Evolutionary conservation across 1,284 basidiomycete species (phyloP).

Genomic region (Cutaneotrichosporon cyanovorans): DNA sequence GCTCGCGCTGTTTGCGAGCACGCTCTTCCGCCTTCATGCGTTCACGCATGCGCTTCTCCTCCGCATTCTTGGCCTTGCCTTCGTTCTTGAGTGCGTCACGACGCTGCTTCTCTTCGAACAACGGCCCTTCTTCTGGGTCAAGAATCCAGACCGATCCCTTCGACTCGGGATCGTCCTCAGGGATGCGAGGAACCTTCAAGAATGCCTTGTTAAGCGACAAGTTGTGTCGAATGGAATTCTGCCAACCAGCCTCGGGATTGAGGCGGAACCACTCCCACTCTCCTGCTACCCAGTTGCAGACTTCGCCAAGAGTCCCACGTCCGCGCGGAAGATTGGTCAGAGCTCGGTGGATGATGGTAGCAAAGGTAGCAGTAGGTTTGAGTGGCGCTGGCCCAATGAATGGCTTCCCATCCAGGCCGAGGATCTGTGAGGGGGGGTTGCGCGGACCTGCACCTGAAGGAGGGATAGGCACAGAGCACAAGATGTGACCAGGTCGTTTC

Average conservation of each 20-base stretch:
- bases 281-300: slow-evolving; percentile 82
- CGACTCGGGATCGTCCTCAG: slow-evolving; percentile 68
- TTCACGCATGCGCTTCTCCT: slow-evolving; percentile 36
- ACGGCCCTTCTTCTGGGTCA: slow-evolving; percentile 55
- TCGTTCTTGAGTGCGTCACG: slow-evolving; percentile 37
- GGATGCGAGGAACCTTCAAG: slow-evolving; percentile 69
- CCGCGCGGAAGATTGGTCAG: slow-evolving; percentile 50
- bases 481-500: slow-evolving; percentile 37
- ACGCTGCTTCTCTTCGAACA: slow-evolving; percentile 44
- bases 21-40: slow-evolving; percentile 33
- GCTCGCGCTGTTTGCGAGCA: slow-evolving; percentile 29
- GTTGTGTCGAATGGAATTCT: slow-evolving; percentile 90
- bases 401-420: slow-evolving; percentile 41
- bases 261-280: slow-evolving; percentile 82
- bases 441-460: slow-evolving; percentile 42
- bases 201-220: slow-evolving; percentile 81
- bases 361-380: slow-evolving; percentile 45
- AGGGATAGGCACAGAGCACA: slow-evolving; percentile 42
- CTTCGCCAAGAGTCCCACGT: slow-evolving; percentile 82
- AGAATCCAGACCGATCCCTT: slow-evolving; percentile 86
- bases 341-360: slow-evolving; percentile 43
- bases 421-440: slow-evolving; percentile 37
- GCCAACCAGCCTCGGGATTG: slow-evolving; percentile 73
- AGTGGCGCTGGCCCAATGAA: slow-evolving; percentile 45
- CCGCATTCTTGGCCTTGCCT: slow-evolving; percentile 43